Evolutionary conservation across 257 asterid genomes (phyloP), one percentile per base, ranked within the genome.

Genomic region (Solanum gandarillasii): DNA sequence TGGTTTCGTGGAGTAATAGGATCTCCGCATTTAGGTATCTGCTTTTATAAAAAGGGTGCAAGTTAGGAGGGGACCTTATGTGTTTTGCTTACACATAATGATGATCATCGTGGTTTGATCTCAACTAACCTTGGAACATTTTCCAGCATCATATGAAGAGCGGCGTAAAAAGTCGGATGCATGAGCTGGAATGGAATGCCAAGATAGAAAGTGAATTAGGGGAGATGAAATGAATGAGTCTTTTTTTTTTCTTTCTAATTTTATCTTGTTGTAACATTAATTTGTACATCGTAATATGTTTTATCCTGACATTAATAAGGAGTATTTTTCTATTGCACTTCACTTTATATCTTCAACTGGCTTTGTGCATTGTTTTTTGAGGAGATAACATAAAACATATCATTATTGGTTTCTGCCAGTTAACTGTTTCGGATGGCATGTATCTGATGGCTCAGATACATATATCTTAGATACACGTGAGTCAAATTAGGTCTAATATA

Each of bases 141-240:
- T 90, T 90, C 84, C 98, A 97, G 99, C 99, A 68, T 94, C 99
- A 21, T 97, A 95, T 29, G 99, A 97, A 85, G 99, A 97, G 87
- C 95, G 98, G 25, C 91, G 96, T 41, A 92, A 92, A 74, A 97
- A 93, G 88, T 48, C 91, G 83, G 89, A 58, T 25, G 84, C 89
- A 31, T 92, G 89, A 85, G 86, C 75, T 41, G 68, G 89, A n/a
- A 62, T 65, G 75, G 75, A 76, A 34, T 82, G 62, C 89, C 83
- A 76, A 88, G 68, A 58, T 87, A 75, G 86, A 20, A 85, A 67
- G 62, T n/a, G 35, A 39, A 85, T 35, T 23, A 10, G 14, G 52
- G 32, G 78, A 67, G 60, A 65, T n/a, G 65, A 60, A 46, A 62
- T 34, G 87, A 84, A 52, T 18, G 76, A n/a, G 58, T 3, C 0